Evolutionary conservation across 2,329 filamentous ascomycete genomes (phyloP).

Genomic region (Alternaria tenuissima): DNA sequence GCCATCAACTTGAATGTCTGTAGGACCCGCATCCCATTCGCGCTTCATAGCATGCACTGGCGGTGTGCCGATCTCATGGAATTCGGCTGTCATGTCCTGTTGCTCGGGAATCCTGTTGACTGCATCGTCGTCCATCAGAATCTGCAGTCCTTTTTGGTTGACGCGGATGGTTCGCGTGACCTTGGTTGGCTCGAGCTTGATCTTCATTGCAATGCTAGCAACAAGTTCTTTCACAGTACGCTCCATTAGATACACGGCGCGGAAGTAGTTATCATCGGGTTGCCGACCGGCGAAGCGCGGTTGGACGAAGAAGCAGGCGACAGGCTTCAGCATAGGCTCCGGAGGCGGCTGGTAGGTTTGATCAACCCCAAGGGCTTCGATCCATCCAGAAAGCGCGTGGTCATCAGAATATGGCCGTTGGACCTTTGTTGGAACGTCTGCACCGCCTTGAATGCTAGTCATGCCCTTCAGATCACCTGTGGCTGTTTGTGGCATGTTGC

Average conservation of each 20-base stretch:
- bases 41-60: constrained; percentile 57
- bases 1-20: constrained; percentile 59
- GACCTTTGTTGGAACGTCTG: constrained; percentile 65
- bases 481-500: constrained; percentile 64
- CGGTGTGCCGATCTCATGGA: constrained; percentile 67
- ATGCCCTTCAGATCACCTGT: constrained; percentile 59
- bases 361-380: constrained; percentile 93
- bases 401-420: constrained; percentile 65
- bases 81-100: constrained; percentile 82
- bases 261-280: constrained; percentile 72
- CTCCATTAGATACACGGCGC: constrained; percentile 84
- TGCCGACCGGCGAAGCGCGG: constrained; percentile 59
- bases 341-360: constrained; percentile 79
- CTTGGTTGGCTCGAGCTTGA: constrained; percentile 75
- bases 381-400: constrained; percentile 79
- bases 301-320: constrained; percentile 89
- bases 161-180: constrained; percentile 77
- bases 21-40: constrained; percentile 61
- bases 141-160: constrained; percentile 76
- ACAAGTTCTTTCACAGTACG: constrained; percentile 79
- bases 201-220: constrained; percentile 77
- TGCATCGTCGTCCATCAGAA: constrained; percentile 91
- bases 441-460: constrained; percentile 54
- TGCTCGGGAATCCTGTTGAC: constrained; percentile 85
- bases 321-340: constrained; percentile 74